Evolutionary conservation across 768 basidiomycete species (phyloP), one percentile per base, ranked within the genome.

Genomic region (Rhodotorula sphaerocarpa): DNA sequence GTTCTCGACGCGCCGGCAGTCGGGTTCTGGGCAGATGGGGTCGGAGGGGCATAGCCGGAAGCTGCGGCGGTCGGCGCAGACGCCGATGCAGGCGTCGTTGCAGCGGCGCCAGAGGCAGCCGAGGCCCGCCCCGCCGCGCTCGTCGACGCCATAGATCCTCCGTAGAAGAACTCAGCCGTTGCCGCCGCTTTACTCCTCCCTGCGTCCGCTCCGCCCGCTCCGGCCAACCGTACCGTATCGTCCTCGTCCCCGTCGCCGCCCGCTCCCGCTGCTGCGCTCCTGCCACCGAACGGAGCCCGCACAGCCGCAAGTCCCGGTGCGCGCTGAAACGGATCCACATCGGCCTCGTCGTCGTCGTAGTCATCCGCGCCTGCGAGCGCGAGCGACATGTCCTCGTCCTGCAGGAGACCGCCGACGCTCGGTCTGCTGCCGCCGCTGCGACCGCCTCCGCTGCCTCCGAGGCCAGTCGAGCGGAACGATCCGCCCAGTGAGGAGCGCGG

Each of bases 321-420:
- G 9, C 36, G 36, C 36, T 39, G 36, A 39, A 39, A 39, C 10
- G 36, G 36, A 16, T 39, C 36, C 10, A 16, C 36, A 39, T 39
- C 36, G 10, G 36, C 36, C 16, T 39, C 48, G 33, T 31, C 30
- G 48, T 50, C 48, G 21, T 31, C 16, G 30, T 20, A 14, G 31
- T 50, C 48, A 21, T 50, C 48, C 30, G 21, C 48, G 18, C 48
- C 48, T 1, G 48, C 48, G 48, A 50, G 48, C 31, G 48, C 48
- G 18, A 50, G 25, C 18, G 28, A 31, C 48, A 50, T 50, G 48
- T 50, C 48, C 31, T 50, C 48, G 48, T 50, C 48, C 48, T 50
- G 48, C 5, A 50, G 31, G 10, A 50, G 21, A 30, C 30, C 31
- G 14, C 28, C 42, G 42, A 15, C 42, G 42, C 42, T 39, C 9